Conservation (phyloP, 2,329 filamentous ascomycete species). For the Trichoderma breve region DNA sequence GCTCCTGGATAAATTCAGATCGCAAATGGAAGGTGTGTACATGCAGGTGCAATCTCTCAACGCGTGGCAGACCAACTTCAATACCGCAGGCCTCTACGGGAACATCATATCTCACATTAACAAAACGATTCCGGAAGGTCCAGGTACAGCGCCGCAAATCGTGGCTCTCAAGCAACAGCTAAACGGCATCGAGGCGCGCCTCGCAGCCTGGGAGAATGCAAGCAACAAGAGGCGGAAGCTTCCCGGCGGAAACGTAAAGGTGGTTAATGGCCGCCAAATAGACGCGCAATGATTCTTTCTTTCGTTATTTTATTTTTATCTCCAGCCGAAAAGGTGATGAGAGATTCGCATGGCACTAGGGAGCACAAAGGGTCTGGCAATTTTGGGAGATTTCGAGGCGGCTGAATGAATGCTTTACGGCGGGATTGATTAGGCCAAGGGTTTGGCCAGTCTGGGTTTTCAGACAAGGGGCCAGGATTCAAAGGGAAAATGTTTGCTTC, state of each 20-base stretch:
- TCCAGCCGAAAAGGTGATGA: too few species aligned
- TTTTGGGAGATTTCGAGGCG: background rate
- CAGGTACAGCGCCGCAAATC: conserved; percentile 21
- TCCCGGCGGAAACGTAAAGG: background rate
- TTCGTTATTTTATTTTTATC: background rate
- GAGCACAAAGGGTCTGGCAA: background rate
- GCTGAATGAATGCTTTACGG: background rate
- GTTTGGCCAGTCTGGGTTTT: background rate
- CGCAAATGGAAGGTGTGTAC: background rate
- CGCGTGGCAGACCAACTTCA: conserved; percentile 49
- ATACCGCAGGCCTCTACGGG: conserved; percentile 41
- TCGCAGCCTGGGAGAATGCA: background rate
- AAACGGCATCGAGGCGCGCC: background rate
- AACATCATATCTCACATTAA: conserved; percentile 41
- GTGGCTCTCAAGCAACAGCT: conserved; percentile 17
- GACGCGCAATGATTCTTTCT: background rate
- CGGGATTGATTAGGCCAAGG: background rate
- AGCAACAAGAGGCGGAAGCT: conserved; percentile 19
- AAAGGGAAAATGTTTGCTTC: background rate
- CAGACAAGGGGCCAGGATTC: background rate
- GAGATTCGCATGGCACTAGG: background rate
- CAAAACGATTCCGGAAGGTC: conserved; percentile 26
- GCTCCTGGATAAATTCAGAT: background rate
- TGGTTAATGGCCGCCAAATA: conserved; percentile 2
- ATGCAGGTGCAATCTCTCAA: conserved; percentile 40